Evolutionary conservation across 768 basidiomycete genomes (phyloP).

Genomic region (Lanmaoa rubissima): DNA sequence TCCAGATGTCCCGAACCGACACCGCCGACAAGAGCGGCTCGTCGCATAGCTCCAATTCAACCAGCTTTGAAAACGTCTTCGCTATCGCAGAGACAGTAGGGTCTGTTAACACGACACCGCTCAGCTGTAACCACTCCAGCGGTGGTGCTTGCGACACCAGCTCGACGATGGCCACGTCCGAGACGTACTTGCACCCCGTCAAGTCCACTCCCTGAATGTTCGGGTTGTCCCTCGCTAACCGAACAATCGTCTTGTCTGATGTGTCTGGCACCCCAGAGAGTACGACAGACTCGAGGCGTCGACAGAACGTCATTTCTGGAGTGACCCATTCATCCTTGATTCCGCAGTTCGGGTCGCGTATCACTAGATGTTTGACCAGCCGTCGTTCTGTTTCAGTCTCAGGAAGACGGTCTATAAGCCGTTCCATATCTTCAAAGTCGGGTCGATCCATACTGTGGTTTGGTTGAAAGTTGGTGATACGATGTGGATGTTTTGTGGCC

Average conservation of each 20-base stretch:
- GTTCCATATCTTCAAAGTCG: conserved; percentile 53
- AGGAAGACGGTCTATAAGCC: conserved; percentile 58
- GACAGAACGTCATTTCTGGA: conserved; percentile 53
- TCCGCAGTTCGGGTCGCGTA: conserved; percentile 40
- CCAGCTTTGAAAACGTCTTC: conserved; percentile 68
- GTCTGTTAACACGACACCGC: conserved; percentile 62
- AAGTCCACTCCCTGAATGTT: conserved; percentile 76
- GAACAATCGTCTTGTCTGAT: conserved; percentile 65
- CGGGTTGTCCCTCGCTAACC: conserved; percentile 59
- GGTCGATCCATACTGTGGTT: conserved; percentile 22
- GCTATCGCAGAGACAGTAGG: conserved; percentile 65
- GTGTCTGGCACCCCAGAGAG: conserved; percentile 67
- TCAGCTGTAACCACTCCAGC: conserved; percentile 73
- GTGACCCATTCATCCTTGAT: conserved; percentile 64
- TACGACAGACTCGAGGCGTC: conserved; percentile 64
- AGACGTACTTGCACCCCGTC: conserved; percentile 69
- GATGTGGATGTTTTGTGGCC: conserved; percentile 2
- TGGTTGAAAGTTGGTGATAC: not conserved
- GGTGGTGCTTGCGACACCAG: conserved; percentile 66
- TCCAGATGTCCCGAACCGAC: conserved; percentile 79
- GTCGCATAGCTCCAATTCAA: conserved; percentile 77
- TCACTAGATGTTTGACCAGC: conserved; percentile 56
- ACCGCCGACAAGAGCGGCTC: conserved; percentile 65
- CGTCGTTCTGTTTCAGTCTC: conserved; percentile 54
- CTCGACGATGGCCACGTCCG: conserved; percentile 74